phyloP scores from a whole-genome alignment of 1,284 basidiomycete species.

The Cryptococcus sp. region DNA sequence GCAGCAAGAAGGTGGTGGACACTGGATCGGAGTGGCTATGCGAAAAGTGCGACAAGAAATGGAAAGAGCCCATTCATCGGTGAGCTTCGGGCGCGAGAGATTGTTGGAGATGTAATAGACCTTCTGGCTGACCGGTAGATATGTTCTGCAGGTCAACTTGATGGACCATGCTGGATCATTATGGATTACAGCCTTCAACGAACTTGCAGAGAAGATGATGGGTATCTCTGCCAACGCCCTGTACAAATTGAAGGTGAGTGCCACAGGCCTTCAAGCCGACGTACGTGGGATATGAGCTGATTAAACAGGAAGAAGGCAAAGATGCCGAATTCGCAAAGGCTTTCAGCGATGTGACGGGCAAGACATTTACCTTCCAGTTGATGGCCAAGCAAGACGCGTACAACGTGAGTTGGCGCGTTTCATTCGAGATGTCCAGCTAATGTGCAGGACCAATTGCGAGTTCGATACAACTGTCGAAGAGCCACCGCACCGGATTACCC shows the following conservation, averaged over 20 bases:
- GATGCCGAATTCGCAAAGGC: conserved; percentile 59
- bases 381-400: conserved; percentile 82
- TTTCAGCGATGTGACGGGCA: conserved; percentile 62
- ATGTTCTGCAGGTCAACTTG: conserved; percentile 82
- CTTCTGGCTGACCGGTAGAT: conserved; percentile 54
- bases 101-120: too few species aligned
- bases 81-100: conserved; percentile 48
- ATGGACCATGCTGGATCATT: conserved; percentile 82
- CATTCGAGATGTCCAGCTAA: background rate
- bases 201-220: conserved; percentile 72
- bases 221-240: conserved; percentile 77
- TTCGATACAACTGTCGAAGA: conserved; percentile 72
- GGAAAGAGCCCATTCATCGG: conserved; percentile 73
- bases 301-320: conserved; percentile 56
- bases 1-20: conserved; percentile 87
- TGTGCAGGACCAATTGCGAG: conserved; percentile 63
- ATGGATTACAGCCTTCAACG: conserved; percentile 96
- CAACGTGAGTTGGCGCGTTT: conserved; percentile 55
- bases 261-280: background rate
- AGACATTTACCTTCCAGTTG: conserved; percentile 76
- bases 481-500: conserved; percentile 65
- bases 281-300: conserved; percentile 4
- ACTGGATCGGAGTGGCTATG: conserved; percentile 73
- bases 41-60: conserved; percentile 83
- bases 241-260: conserved; percentile 60